Base-by-base conservation (phyloP, 495 filamentous ascomycete species). In the Eremomyces bilateralis region DNA sequence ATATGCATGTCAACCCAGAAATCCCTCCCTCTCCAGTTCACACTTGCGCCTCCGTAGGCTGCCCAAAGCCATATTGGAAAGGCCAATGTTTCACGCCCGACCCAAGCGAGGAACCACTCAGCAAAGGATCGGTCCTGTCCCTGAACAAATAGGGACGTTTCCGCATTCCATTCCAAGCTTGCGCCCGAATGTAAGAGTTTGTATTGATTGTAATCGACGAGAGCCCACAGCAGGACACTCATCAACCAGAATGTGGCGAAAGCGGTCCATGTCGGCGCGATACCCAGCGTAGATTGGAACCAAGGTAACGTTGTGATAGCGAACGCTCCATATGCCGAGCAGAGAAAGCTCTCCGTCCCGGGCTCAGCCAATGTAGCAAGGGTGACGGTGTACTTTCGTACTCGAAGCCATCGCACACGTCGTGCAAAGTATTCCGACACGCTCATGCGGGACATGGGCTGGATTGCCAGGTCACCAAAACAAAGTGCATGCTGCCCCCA, bases 361-460 rank as follows among this genome's bases (percentile, higher is more conserved):
- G 84, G 85, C 44, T 99, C 90, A n/a, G 93, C 75, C 1, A 94
- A 57, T 0, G 90, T 94, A 0, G 90, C 90, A 0, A 76, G 60
- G 13, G 77, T 59, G 20, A 94, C 85, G 3, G 84, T 93, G 61
- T 80, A 99, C 49, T 95, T 99, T 20, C 90, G 64, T 2, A 92
- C 90, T 0, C 90, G 69, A 13, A 94, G 56, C 90, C 90, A 99
- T 29, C 90, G 67, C 0, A 85, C 71, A 4, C 90, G 69, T 12
- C 90, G 73, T 2, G 74, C 77, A 17, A 83, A 63, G 53, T 92
- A 94, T 8, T 78, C 75, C 3, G 50, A 52, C 1, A 90, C 59
- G n/a, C 71, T 71, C 71, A 88, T 83, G 30, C 71, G 64, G 0
- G 72, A 68, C 47, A 91, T 77, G 13, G 90, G 90, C 46, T 99